Conservation (phyloP, 2,329 filamentous ascomycete species). For the Aspergillus hiratsukae region DNA sequence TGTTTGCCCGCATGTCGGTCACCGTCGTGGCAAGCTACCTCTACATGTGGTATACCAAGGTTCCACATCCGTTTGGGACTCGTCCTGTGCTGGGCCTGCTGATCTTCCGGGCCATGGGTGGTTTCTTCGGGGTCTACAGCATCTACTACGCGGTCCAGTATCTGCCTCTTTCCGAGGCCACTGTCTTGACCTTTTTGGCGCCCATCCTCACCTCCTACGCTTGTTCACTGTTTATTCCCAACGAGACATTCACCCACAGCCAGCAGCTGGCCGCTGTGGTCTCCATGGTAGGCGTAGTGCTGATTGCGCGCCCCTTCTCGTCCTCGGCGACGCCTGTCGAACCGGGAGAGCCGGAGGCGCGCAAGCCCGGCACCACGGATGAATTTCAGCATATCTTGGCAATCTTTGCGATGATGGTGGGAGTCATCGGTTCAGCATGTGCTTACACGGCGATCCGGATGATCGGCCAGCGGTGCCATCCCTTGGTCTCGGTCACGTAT, state of each 20-base stretch:
- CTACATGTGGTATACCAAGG: conserved; percentile 70
- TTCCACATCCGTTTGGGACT: conserved; percentile 65
- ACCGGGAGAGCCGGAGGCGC: conserved; percentile 16
- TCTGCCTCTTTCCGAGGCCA: conserved; percentile 79
- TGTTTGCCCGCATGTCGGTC: conserved; percentile 74
- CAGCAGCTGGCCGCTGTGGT: conserved; percentile 73
- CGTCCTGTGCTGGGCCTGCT: conserved; percentile 65
- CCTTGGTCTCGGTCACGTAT: conserved; percentile 81
- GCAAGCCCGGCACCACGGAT: conserved; percentile 41
- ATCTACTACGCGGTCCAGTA: conserved; percentile 73
- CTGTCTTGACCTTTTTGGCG: conserved; percentile 81
- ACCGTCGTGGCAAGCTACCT: conserved; percentile 62
- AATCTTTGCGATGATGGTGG: conserved; percentile 67
- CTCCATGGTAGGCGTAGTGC: conserved; percentile 72
- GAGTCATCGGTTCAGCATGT: conserved; percentile 69
- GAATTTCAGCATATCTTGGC: conserved; percentile 63
- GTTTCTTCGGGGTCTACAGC: conserved; percentile 75
- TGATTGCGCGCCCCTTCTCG: conserved; percentile 68
- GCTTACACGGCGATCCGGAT: conserved; percentile 74
- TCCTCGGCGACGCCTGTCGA: conserved; percentile 10
- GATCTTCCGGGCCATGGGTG: conserved; percentile 62
- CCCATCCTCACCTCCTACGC: conserved; percentile 75
- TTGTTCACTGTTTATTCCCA: conserved; percentile 65
- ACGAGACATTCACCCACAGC: conserved; percentile 71
- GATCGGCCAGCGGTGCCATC: conserved; percentile 75